Evolutionary conservation across 805 yeast genomes (phyloP).

Genomic region (Lipomyces spencermartinsiae): DNA sequence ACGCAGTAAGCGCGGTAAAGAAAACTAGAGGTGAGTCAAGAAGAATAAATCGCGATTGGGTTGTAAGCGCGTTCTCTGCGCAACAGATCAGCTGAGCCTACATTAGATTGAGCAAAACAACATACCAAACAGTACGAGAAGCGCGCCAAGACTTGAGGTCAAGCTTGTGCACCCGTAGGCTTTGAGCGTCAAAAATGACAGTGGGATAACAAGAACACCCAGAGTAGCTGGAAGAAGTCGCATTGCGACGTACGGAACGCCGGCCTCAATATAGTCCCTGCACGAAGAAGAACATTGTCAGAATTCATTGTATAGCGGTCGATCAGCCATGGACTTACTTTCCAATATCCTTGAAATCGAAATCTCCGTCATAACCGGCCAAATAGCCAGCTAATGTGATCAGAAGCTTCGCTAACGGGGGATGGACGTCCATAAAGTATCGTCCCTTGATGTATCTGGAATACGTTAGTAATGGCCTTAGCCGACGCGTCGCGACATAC

Average conservation of each 20-base stretch:
- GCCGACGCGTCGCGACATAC: conserved; percentile 53
- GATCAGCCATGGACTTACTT: conserved; percentile 28
- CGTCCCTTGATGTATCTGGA: conserved; percentile 59
- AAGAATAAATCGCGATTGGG: conserved; percentile 63
- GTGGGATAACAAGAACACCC: conserved; percentile 60
- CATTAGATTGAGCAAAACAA: background rate
- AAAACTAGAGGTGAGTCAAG: conserved; percentile 54
- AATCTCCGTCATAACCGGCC: conserved; percentile 59
- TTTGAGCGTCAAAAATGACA: conserved; percentile 63
- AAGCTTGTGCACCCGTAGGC: conserved; percentile 59
- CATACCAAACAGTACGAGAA: conserved; percentile 58
- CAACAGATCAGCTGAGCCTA: background rate
- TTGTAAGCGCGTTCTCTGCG: conserved; percentile 64
- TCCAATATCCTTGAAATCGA: conserved; percentile 55
- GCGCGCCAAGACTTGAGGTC: conserved; percentile 59
- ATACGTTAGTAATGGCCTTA: background rate
- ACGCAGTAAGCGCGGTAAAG: conserved; percentile 55
- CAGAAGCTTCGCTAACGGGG: conserved; percentile 70
- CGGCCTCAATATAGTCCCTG: conserved; percentile 47
- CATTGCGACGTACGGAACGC: conserved; percentile 60
- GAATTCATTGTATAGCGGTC: background rate
- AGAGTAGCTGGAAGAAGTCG: conserved; percentile 63
- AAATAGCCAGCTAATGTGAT: conserved; percentile 60
- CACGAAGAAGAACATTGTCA: conserved; percentile 1
- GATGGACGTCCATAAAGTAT: conserved; percentile 74